Evolutionary conservation across 1,284 basidiomycete genomes (phyloP).

Genomic region (Cutaneotrichosporon sp.): DNA sequence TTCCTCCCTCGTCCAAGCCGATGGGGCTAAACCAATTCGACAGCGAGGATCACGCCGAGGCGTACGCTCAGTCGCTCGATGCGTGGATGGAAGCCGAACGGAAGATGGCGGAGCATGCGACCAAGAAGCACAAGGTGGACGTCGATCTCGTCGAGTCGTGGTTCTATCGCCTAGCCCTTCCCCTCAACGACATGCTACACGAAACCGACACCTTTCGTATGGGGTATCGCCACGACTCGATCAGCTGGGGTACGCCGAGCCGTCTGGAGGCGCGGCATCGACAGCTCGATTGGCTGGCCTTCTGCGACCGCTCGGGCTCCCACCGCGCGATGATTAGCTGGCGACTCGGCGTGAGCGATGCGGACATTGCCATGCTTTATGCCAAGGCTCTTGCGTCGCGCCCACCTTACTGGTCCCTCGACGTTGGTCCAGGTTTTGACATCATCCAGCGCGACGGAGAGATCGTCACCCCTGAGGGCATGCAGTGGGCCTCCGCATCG

Average conservation of each 20-base stretch:
- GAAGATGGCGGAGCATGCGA: not conserved
- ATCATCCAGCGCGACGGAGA: not conserved
- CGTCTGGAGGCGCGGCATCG: not conserved
- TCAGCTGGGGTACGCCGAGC: too few relatives aligned
- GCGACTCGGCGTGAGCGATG: not conserved
- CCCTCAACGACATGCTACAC: not conserved
- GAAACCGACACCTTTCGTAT: not conserved
- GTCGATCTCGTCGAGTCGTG: not conserved
- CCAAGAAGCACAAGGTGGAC: not conserved
- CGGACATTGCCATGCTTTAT: not conserved
- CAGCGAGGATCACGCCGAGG: not conserved
- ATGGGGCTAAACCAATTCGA: not conserved
- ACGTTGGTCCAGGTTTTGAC: constrained; percentile 6
- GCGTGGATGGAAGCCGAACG: not conserved
- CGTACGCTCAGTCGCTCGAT: not conserved
- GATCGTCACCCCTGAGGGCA: not conserved
- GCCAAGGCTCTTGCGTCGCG: not conserved
- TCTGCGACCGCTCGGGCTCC: not conserved
- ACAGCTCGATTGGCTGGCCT: not conserved
- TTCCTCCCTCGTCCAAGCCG: not conserved
- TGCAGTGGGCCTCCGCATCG: not conserved
- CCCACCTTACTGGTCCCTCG: not conserved
- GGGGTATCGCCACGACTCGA: not conserved
- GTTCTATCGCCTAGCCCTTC: not conserved
- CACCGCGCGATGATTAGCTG: not conserved